Evolutionary conservation across 306 rosid species (phyloP).

Genomic region (Alnus rubra): DNA sequence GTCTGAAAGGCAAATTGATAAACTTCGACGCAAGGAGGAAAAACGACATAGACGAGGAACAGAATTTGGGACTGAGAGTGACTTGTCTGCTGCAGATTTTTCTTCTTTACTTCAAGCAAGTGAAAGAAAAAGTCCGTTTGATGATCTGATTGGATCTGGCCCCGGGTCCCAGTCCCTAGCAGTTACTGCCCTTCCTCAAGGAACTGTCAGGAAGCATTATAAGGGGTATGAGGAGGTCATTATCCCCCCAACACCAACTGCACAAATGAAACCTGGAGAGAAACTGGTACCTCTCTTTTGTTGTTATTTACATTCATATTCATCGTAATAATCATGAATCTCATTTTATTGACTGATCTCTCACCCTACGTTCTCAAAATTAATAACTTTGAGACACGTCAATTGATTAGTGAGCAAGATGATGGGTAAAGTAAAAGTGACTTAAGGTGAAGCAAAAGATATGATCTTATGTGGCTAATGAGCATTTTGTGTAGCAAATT

Average conservation of each 20-base stretch:
- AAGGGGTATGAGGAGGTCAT: constrained; percentile 91
- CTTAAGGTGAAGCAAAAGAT: not conserved
- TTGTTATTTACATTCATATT: constrained; percentile 32
- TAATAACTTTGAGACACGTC: not conserved
- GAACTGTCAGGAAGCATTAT: constrained; percentile 74
- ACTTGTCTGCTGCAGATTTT: constrained; percentile 63
- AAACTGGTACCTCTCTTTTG: constrained; percentile 64
- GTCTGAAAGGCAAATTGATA: constrained; percentile 84
- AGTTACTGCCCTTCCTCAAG: constrained; percentile 94
- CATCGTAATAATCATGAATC: constrained; percentile 2
- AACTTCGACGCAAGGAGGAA: constrained; percentile 98
- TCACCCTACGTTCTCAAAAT: not conserved
- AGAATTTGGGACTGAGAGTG: constrained; percentile 66
- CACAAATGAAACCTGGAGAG: constrained; percentile 96
- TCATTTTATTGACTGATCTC: constrained; percentile 13
- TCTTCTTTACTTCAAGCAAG: constrained; percentile 89
- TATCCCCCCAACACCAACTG: constrained; percentile 81
- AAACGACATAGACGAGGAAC: constrained; percentile 73
- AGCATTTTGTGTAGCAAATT: not conserved
- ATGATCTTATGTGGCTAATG: not conserved
- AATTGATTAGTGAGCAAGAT: not conserved
- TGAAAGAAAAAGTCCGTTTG: constrained; percentile 65
- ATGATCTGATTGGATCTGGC: constrained; percentile 75
- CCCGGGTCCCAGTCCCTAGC: constrained; percentile 52
- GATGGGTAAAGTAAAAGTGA: not conserved